These are phyloP conservation scores for Cystobasidium slooffiae DNA, from an alignment of 1,284 basidiomycete genomes.

Conservation along the genomic window DNA sequence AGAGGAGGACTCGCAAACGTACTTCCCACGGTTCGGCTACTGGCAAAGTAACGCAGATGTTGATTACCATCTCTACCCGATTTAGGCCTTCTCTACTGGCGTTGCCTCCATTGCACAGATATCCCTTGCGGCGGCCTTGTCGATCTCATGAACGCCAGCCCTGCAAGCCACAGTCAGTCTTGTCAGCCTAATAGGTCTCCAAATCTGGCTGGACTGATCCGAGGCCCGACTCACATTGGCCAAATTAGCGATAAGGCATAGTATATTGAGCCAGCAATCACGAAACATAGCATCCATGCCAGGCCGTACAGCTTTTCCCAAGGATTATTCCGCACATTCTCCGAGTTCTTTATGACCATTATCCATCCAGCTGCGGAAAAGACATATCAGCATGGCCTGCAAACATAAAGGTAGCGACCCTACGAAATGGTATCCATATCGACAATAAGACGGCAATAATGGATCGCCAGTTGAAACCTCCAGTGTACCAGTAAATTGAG, in stretches of 20 bases:
- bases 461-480: constrained; percentile 24
- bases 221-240: not conserved
- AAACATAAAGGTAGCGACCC: not conserved
- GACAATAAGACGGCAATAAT: not conserved
- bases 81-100: too few relatives aligned
- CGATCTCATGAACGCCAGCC: too few relatives aligned
- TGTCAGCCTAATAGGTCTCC: too few relatives aligned
- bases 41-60: too few relatives aligned
- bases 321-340: not conserved
- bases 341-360: not conserved
- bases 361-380: constrained; percentile 20
- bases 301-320: constrained; percentile 27
- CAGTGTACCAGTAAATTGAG: constrained; percentile 29
- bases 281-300: constrained; percentile 11
- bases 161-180: too few relatives aligned
- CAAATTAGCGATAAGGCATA: not conserved
- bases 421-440: constrained; percentile 11
- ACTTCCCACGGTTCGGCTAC: too few relatives aligned
- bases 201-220: too few relatives aligned
- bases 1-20: too few relatives aligned
- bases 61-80: too few relatives aligned
- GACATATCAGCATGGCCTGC: not conserved
- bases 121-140: too few relatives aligned
- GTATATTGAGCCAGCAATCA: constrained; percentile 4
- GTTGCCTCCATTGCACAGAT: too few relatives aligned